Conservation (phyloP, 225 moss, liverwort and hornwort species). For the Antitrichia curtipendula region DNA sequence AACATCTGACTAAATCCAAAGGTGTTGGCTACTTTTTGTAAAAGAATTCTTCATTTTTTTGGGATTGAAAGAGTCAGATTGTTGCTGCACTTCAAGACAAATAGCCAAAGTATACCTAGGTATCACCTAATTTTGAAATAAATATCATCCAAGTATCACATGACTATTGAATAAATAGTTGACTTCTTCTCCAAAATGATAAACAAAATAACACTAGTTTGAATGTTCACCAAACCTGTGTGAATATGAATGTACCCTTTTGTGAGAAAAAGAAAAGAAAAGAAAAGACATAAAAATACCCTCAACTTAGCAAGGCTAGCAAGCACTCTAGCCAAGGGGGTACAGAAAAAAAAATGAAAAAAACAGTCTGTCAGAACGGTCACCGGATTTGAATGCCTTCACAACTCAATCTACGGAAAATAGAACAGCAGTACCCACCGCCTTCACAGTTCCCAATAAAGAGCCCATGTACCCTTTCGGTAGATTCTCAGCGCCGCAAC, state of each 20-base stretch:
- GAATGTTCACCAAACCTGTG: not conserved
- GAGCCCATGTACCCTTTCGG: fast-evolving
- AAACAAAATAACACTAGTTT: too few species aligned
- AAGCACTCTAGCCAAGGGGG: not conserved
- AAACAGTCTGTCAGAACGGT: not conserved
- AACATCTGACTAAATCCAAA: not conserved
- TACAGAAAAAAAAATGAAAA: not conserved
- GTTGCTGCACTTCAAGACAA: not conserved
- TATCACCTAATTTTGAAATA: not conserved
- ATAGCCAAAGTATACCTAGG: not conserved
- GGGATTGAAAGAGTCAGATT: fast-evolving
- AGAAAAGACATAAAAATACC: not conserved
- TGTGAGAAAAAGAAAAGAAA: not conserved
- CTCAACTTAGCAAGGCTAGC: too few species aligned
- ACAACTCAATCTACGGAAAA: not conserved
- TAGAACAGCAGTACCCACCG: too few species aligned
- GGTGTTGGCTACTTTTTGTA: not conserved
- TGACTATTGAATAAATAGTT: not conserved
- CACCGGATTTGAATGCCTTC: not conserved
- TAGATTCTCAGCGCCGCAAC: not conserved
- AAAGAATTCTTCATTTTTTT: not conserved
- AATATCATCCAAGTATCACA: too few species aligned
- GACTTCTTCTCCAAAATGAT: not conserved
- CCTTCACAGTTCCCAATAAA: not conserved
- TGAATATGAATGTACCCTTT: not conserved